A percentile compares a stretch with the other conserved stretches of the same genome.
These are phyloP conservation scores for Russula brevipes DNA, from an alignment of 768 basidiomycete species.

Conservation along the genomic window DNA sequence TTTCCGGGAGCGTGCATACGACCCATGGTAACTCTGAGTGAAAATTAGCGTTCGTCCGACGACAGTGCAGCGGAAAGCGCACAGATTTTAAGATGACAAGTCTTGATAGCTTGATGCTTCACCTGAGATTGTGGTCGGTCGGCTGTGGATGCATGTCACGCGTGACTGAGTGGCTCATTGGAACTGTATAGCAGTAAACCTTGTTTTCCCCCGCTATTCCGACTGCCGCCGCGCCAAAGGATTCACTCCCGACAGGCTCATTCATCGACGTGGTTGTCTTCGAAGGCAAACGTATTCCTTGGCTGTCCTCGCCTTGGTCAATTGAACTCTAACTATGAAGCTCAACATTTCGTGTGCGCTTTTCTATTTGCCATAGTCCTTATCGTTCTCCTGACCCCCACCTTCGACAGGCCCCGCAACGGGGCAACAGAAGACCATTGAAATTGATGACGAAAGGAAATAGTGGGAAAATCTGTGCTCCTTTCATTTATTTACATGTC, in stretches of 20 bases:
- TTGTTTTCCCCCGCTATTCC: conserved; percentile 37
- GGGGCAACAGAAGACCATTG: conserved; percentile 94
- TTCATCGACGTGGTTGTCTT: too few relatives aligned
- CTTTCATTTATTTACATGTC: background rate
- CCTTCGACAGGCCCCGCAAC: conserved; percentile 77
- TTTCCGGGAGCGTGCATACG: conserved; percentile 99
- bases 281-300: too few relatives aligned
- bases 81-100: conserved; percentile 37
- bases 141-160: conserved; percentile 30
- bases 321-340: conserved; percentile 65
- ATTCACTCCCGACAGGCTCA: too few relatives aligned
- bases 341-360: conserved; percentile 92
- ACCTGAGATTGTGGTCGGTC: conserved; percentile 30
- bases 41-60: conserved; percentile 8
- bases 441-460: conserved; percentile 87
- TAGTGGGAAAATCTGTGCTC: conserved; percentile 43
- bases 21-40: conserved; percentile 59
- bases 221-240: too few relatives aligned
- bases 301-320: too few relatives aligned
- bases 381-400: background rate
- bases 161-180: conserved; percentile 36
- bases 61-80: conserved; percentile 23
- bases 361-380: background rate
- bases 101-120: conserved; percentile 43
- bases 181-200: conserved; percentile 59